These are phyloP conservation scores for Botrytis sinoallii DNA, from an alignment of 2,329 filamentous ascomycete genomes.

Conservation along the genomic window DNA sequence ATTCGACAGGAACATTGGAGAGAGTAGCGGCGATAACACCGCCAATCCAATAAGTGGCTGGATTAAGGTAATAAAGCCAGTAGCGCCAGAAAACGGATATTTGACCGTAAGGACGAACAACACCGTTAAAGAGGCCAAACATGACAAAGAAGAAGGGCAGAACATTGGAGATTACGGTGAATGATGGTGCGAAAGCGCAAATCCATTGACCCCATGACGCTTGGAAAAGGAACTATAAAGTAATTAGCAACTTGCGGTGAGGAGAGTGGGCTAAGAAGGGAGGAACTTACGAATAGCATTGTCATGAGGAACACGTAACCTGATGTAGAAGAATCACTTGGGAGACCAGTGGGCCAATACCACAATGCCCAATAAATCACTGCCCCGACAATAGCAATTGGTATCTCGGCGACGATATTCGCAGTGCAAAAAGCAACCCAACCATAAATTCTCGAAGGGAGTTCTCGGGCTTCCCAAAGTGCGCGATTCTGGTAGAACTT, in stretches of 20 bases:
- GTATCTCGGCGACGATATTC: conserved; percentile 70
- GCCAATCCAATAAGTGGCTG: conserved; percentile 65
- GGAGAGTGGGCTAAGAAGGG: not conserved
- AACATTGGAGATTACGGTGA: conserved; percentile 71
- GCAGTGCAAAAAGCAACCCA: conserved; percentile 75
- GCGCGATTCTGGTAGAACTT: conserved; percentile 73
- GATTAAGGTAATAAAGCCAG: conserved; percentile 61
- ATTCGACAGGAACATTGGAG: conserved; percentile 48
- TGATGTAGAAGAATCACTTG: conserved; percentile 58
- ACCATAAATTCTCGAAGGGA: conserved; percentile 71
- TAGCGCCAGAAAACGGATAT: conserved; percentile 37
- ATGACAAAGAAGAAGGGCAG: conserved; percentile 43
- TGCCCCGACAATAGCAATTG: conserved; percentile 60
- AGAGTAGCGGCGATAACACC: conserved; percentile 66
- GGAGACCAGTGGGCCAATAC: conserved; percentile 74
- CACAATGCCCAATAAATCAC: conserved; percentile 71
- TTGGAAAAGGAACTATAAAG: conserved; percentile 16
- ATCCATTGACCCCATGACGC: conserved; percentile 77
- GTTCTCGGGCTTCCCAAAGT: conserved; percentile 71
- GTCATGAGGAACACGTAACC: conserved; percentile 80
- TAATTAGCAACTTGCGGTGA: not conserved
- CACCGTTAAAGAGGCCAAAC: conserved; percentile 72
- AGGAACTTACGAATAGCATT: conserved; percentile 55
- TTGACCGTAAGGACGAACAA: conserved; percentile 66
- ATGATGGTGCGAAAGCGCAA: conserved; percentile 71